These are phyloP conservation scores for Tuber magnatum DNA, from an alignment of 495 filamentous ascomycete species.

Conservation along the genomic window DNA sequence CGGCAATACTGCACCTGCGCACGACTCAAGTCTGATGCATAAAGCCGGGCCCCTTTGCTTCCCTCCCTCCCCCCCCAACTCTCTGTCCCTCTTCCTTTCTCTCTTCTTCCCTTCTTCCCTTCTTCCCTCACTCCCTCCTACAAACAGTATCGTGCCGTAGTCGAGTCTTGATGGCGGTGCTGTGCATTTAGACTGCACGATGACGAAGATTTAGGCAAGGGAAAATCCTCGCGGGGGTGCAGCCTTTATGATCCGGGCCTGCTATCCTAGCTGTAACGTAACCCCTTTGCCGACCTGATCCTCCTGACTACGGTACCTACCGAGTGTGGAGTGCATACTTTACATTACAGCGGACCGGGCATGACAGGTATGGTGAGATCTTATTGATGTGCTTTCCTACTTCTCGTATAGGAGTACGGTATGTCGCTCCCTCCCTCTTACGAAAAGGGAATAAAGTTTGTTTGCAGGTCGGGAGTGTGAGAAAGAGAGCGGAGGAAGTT, in stretches of 20 bases:
- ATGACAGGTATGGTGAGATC: background rate
- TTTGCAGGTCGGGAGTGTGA: background rate
- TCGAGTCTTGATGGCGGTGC: background rate
- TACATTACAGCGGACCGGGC: background rate
- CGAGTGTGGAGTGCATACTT: background rate
- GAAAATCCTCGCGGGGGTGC: background rate
- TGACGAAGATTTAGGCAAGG: background rate
- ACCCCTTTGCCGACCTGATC: background rate
- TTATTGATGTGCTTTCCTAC: background rate
- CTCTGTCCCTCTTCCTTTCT: no score
- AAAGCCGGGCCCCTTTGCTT: background rate
- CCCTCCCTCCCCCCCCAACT: no score
- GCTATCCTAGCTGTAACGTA: background rate
- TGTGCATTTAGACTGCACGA: background rate
- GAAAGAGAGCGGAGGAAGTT: background rate
- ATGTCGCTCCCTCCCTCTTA: background rate
- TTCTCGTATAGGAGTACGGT: background rate
- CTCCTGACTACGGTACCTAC: background rate
- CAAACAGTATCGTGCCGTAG: background rate
- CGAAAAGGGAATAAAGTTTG: background rate
- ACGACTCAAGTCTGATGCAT: background rate
- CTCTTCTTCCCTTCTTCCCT: background rate
- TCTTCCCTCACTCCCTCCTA: background rate
- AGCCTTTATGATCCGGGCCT: background rate
- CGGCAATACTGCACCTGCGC: background rate